Conservation (phyloP, 2,329 filamentous ascomycete genomes). For the Microdochium trichocladiopsis region DNA sequence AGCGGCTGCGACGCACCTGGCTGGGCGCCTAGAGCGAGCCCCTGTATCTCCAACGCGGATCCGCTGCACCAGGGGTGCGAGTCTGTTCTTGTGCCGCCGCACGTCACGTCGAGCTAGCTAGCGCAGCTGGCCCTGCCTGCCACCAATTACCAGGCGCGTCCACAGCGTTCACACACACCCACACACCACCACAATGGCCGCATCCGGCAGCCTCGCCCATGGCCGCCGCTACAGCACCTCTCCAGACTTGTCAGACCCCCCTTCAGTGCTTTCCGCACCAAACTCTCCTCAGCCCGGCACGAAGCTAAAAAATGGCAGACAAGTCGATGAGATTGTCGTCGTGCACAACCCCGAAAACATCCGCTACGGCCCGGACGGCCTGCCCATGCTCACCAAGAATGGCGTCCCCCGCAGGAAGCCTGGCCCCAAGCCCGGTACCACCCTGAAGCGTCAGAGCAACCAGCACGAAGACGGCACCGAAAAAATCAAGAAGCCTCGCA, state of each 20-base stretch:
- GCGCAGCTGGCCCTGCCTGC: not conserved
- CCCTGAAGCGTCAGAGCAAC: constrained; percentile 34
- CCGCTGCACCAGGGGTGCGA: not conserved
- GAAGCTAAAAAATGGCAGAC: constrained; percentile 13
- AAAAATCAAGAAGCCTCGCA: constrained; percentile 46
- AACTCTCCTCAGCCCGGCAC: constrained; percentile 16
- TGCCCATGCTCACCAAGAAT: constrained; percentile 44
- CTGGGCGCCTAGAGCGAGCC: not conserved
- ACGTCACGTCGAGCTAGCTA: not conserved
- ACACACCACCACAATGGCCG: constrained; percentile 10
- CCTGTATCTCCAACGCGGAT: not conserved
- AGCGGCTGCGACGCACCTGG: not conserved
- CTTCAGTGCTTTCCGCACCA: constrained; percentile 21
- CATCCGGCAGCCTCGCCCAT: constrained; percentile 12
- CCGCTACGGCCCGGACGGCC: constrained; percentile 23
- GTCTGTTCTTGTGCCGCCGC: not conserved
- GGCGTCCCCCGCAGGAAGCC: constrained; percentile 57
- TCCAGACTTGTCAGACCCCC: constrained; percentile 23
- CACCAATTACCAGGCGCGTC: too few relatives aligned
- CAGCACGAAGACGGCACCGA: constrained; percentile 24
- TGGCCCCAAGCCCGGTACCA: constrained; percentile 56
- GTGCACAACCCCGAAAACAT: constrained; percentile 19
- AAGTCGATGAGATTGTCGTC: constrained; percentile 22
- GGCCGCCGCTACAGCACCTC: constrained; percentile 22
- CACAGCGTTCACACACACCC: constrained; percentile 1